These are phyloP conservation scores for Phytopythium aichiense DNA, from an alignment of 352 stramenopile genomes.

Conservation along the genomic window DNA sequence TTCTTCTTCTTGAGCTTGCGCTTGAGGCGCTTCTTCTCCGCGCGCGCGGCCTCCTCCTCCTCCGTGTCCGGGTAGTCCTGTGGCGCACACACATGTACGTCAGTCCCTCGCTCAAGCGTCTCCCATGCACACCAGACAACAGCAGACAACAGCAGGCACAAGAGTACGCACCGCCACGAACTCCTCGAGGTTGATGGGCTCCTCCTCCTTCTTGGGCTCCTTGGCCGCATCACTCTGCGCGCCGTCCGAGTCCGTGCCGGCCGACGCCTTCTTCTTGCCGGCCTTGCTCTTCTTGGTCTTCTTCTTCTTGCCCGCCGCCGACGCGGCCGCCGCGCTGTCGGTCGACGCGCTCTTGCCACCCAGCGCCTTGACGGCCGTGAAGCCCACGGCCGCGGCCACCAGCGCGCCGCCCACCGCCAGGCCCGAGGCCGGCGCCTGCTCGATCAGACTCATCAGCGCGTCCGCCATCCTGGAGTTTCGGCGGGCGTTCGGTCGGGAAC, in stretches of 20 bases:
- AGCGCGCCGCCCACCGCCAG: slow-evolving; percentile 67
- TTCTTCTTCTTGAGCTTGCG: slow-evolving; percentile 84
- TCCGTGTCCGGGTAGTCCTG: slow-evolving; percentile 73
- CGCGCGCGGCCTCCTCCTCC: slow-evolving; percentile 69
- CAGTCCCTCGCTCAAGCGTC: not conserved
- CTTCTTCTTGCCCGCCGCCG: slow-evolving; percentile 61
- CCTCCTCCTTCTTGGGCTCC: slow-evolving; percentile 24
- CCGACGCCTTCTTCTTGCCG: slow-evolving; percentile 18
- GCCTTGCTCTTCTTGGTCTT: slow-evolving; percentile 57
- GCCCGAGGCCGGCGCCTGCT: slow-evolving; percentile 53
- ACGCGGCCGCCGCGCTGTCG: slow-evolving; percentile 17
- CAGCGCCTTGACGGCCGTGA: slow-evolving; percentile 67
- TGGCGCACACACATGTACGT: not conserved
- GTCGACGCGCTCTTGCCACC: slow-evolving; percentile 29
- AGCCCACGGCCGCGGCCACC: slow-evolving; percentile 59
- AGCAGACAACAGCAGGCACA: not conserved
- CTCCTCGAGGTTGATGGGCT: slow-evolving; percentile 62
- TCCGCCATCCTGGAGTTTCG: slow-evolving; percentile 40
- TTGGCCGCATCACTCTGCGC: slow-evolving; percentile 9
- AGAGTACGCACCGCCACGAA: slow-evolving; percentile 33
- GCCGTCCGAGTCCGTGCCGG: slow-evolving; percentile 3
- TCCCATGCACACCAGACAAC: not conserved
- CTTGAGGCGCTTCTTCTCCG: slow-evolving; percentile 78
- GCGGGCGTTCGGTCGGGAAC: not conserved
- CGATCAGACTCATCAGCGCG: slow-evolving; percentile 54